Evolutionary conservation across 768 basidiomycete species (phyloP).

Genomic region (Lyophyllum atratum): DNA sequence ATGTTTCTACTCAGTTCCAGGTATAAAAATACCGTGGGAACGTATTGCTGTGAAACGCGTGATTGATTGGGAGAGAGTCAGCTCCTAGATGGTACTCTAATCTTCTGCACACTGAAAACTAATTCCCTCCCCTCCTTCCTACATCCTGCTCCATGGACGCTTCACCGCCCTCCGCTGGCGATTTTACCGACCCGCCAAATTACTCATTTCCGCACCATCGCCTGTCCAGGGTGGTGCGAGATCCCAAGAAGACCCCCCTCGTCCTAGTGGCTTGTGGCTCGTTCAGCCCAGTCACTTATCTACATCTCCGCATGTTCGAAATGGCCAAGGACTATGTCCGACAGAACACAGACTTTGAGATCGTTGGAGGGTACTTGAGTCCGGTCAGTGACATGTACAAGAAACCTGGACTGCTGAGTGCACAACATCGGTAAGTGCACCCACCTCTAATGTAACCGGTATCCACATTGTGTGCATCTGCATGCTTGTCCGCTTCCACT

Average conservation of each 20-base stretch:
- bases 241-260: constrained; percentile 76
- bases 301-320: constrained; percentile 98
- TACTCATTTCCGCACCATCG: constrained; percentile 73
- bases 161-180: constrained; percentile 32
- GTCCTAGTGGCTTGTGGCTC: constrained; percentile 97
- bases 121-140: constrained; percentile 10
- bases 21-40: constrained; percentile 29
- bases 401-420: constrained; percentile 91
- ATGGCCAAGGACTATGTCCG: constrained; percentile 98
- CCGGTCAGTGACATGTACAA: constrained; percentile 97
- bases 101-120: constrained; percentile 5
- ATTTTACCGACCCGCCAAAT: constrained; percentile 65
- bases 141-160: constrained; percentile 25
- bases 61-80: background rate
- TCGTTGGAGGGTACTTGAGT: constrained; percentile 94
- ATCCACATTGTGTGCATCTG: background rate
- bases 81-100: constrained; percentile 1
- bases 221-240: constrained; percentile 55
- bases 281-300: constrained; percentile 97
- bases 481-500: background rate
- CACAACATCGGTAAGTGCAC: constrained; percentile 77
- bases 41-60: constrained; percentile 13
- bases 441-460: constrained; percentile 14
- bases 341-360: constrained; percentile 90
- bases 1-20: background rate